These are phyloP conservation scores for Colletotrichum sp. DNA, from an alignment of 2,329 filamentous ascomycete species.

Conservation along the genomic window DNA sequence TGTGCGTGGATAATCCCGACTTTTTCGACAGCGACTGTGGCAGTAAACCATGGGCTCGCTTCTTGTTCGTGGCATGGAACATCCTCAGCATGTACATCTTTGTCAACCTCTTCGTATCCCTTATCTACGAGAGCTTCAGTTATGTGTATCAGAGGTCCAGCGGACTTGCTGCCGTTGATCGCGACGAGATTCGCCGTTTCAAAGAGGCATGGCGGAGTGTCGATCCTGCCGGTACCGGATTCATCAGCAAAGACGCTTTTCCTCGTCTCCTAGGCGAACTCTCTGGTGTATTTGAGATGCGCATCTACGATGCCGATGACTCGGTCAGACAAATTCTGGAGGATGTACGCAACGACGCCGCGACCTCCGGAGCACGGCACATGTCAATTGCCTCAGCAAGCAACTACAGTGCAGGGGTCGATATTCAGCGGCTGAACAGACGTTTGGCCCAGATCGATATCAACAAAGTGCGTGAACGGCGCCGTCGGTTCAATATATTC, in stretches of 20 bases:
- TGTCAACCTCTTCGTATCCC: conserved; percentile 95
- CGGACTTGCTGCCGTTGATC: conserved; percentile 86
- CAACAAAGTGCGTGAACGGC: conserved; percentile 73
- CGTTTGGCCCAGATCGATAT: conserved; percentile 78
- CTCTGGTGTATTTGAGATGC: conserved; percentile 95
- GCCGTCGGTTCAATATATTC: conserved; percentile 88
- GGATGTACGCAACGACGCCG: conserved; percentile 67
- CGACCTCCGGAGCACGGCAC: conserved; percentile 45
- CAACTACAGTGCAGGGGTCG: conserved; percentile 63
- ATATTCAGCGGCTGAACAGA: conserved; percentile 76
- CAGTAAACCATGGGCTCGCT: conserved; percentile 85
- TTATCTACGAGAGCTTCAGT: conserved; percentile 99
- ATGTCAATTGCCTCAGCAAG: conserved; percentile 58
- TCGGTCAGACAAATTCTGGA: conserved; percentile 88
- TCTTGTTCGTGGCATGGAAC: conserved; percentile 96
- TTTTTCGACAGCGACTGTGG: conserved; percentile 95
- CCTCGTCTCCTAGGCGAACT: conserved; percentile 89
- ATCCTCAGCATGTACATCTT: conserved; percentile 99
- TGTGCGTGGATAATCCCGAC: conserved; percentile 73
- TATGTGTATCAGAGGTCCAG: conserved; percentile 98
- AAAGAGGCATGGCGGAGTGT: conserved; percentile 98
- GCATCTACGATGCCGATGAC: conserved; percentile 91
- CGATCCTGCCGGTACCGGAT: conserved; percentile 89
- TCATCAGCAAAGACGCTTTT: conserved; percentile 88
- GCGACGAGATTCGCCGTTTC: conserved; percentile 94